Evolutionary conservation across 257 asterid species (phyloP).

Genomic region (Primulina huaijiensis): DNA sequence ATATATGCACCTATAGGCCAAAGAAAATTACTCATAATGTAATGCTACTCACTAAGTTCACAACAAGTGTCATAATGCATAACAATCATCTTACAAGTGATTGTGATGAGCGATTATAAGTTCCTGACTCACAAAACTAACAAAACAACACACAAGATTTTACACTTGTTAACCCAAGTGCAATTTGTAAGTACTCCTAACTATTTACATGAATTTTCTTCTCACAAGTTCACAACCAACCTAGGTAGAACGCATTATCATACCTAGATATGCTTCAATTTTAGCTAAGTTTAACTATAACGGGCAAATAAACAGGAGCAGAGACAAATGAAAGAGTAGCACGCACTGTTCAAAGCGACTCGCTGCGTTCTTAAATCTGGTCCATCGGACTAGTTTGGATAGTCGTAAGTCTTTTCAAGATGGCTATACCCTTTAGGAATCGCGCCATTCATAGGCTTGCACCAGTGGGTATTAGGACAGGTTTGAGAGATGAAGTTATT

Average conservation of each 20-base stretch:
- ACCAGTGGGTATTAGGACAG: no score
- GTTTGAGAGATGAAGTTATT: no score
- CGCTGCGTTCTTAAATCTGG: no score
- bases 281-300: no score
- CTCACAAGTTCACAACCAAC: background rate
- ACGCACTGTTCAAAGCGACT: no score
- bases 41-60: constrained; percentile 7
- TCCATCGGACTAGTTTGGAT: no score
- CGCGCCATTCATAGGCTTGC: no score
- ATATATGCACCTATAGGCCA: background rate
- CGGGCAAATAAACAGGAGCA: no score
- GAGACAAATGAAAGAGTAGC: no score
- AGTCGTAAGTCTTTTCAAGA: no score
- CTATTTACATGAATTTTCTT: background rate
- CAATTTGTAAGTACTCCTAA: background rate
- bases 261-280: no score
- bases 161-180: background rate
- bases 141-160: background rate
- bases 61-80: background rate
- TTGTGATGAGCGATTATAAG: background rate
- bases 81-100: constrained; percentile 17
- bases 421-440: no score
- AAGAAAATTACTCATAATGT: background rate
- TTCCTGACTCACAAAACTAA: constrained; percentile 3
- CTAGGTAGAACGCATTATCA: background rate